Percentiles rank a stretch among this genome's conserved stretches.
Evolutionary conservation across 192 early-diverging fungal genomes (phyloP).

Genomic region (Chytriomyces confervae): DNA sequence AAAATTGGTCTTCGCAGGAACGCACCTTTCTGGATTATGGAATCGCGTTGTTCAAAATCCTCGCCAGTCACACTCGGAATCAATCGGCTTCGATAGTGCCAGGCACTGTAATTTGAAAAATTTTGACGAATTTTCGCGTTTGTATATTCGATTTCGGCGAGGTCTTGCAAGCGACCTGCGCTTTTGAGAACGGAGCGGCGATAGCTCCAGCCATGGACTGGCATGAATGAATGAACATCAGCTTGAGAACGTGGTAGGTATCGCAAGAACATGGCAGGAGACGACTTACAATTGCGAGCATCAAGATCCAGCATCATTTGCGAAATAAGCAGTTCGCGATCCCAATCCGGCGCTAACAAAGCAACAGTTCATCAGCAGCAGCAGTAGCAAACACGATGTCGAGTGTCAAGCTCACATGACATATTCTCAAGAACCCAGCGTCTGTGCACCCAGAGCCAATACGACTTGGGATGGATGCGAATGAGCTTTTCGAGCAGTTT

Average conservation of each 20-base stretch:
- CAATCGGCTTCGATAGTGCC: conserved; percentile 92
- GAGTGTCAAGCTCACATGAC: conserved; percentile 6
- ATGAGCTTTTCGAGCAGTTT: conserved; percentile 76
- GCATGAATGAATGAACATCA: conserved; percentile 5
- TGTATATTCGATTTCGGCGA: conserved; percentile 86
- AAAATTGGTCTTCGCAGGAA: conserved; percentile 38
- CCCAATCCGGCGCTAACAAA: conserved; percentile 70
- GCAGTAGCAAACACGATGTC: background rate
- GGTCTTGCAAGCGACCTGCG: conserved; percentile 42
- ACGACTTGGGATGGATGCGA: conserved; percentile 86
- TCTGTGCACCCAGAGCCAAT: conserved; percentile 97
- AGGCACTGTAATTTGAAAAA: conserved; percentile 98
- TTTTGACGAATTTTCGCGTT: conserved; percentile 87
- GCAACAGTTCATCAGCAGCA: background rate
- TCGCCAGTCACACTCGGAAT: conserved; percentile 45
- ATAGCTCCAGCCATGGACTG: conserved; percentile 98
- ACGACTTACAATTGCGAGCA: conserved; percentile 83
- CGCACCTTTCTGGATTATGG: conserved; percentile 12
- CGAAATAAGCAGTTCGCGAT: conserved; percentile 76
- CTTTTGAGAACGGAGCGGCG: conserved; percentile 81
- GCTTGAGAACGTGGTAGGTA: background rate
- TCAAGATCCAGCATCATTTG: conserved; percentile 83
- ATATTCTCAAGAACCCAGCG: conserved; percentile 84
- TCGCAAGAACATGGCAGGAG: background rate
- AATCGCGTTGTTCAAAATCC: background rate